A percentile compares a stretch with the other conserved stretches of the same genome.
phyloP scores from a whole-genome alignment of 768 basidiomycete species.

The Cyclocybe aegerita region DNA sequence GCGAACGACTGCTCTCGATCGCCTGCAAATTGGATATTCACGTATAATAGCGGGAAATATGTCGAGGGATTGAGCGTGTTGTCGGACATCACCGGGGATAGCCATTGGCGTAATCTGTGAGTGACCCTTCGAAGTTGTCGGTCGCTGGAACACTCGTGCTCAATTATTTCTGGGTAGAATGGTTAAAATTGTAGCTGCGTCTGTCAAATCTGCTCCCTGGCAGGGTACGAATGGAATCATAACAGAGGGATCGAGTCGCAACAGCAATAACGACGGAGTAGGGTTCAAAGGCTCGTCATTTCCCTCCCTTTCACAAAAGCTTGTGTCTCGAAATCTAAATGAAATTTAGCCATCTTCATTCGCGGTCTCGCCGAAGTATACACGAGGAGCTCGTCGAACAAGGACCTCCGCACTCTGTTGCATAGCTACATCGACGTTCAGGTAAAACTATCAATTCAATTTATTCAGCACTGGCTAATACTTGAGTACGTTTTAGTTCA shows the following conservation, averaged over 20 bases:
- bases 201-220: slow-evolving; percentile 45
- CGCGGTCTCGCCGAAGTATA: slow-evolving; percentile 48
- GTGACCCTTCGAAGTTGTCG: slow-evolving; percentile 12
- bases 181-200: slow-evolving; percentile 32
- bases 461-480: neutral
- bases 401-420: slow-evolving; percentile 37
- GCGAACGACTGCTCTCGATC: slow-evolving; percentile 47
- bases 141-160: neutral
- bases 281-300: slow-evolving; percentile 47
- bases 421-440: slow-evolving; percentile 53
- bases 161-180: slow-evolving; percentile 2
- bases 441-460: slow-evolving; percentile 25
- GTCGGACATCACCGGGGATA: slow-evolving; percentile 38
- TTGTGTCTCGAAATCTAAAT: neutral
- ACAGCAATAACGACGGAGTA: slow-evolving; percentile 42
- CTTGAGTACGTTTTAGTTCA: slow-evolving; percentile 32
- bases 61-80: slow-evolving; percentile 52
- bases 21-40: slow-evolving; percentile 46
- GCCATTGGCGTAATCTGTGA: slow-evolving; percentile 41
- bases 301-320: neutral
- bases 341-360: slow-evolving; percentile 35
- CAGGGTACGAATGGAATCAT: slow-evolving; percentile 49
- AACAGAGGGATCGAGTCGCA: slow-evolving; percentile 45
- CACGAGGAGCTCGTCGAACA: slow-evolving; percentile 34
- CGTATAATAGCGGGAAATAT: slow-evolving; percentile 55